These are phyloP conservation scores for Tubosaeta sp. DNA, from an alignment of 768 basidiomycete species.

Conservation along the genomic window DNA sequence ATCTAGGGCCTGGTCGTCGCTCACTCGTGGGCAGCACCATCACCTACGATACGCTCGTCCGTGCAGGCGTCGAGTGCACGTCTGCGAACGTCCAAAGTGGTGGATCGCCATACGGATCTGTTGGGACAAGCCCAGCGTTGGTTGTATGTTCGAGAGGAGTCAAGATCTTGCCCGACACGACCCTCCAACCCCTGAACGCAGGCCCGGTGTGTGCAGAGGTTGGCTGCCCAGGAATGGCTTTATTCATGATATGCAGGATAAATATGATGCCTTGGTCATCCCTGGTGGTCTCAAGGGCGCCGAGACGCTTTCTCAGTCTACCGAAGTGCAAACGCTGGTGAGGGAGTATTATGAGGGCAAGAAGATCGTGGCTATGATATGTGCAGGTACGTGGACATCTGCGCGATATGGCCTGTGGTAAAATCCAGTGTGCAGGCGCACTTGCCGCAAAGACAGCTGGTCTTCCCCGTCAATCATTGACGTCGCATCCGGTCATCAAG, in stretches of 20 bases:
- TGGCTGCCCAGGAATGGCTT: not conserved
- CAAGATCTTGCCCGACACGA: constrained; percentile 63
- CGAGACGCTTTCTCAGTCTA: constrained; percentile 59
- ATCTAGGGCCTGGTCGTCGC: not conserved
- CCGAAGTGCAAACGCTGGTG: constrained; percentile 60
- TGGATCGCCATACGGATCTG: constrained; percentile 21
- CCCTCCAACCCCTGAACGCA: constrained; percentile 41
- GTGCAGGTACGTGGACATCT: constrained; percentile 53
- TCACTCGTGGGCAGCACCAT: constrained; percentile 41
- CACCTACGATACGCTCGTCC: constrained; percentile 76
- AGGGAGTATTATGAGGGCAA: constrained; percentile 40
- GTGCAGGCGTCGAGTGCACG: constrained; percentile 61
- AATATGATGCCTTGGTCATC: constrained; percentile 65
- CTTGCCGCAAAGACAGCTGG: constrained; percentile 60
- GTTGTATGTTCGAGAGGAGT: constrained; percentile 71
- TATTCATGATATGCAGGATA: constrained; percentile 38
- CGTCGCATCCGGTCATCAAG: constrained; percentile 76
- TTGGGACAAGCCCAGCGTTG: constrained; percentile 37
- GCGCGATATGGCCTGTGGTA: not conserved
- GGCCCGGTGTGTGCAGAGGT: constrained; percentile 40
- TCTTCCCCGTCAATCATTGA: constrained; percentile 60
- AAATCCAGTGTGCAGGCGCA: constrained; percentile 43
- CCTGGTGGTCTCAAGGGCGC: constrained; percentile 81
- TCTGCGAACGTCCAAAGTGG: constrained; percentile 60
- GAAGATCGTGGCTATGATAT: constrained; percentile 75